Percentiles rank a stretch among this genome's conserved stretches.
Conservation (phyloP, 2,329 filamentous ascomycete genomes). For the Trichoderma koningiopsis region DNA sequence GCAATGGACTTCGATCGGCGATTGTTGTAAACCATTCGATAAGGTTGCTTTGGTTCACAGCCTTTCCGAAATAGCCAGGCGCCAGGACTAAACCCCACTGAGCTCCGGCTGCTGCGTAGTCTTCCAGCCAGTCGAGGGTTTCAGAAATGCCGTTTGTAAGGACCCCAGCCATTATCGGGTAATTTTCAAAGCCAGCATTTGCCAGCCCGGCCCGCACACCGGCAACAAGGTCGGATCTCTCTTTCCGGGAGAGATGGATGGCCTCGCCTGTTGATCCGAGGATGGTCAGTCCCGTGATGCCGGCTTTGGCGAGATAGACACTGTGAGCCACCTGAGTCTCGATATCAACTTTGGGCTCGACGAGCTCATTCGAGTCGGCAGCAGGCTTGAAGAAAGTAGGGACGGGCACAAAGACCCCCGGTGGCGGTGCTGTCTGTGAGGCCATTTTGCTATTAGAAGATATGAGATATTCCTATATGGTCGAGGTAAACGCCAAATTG, state of each 20-base stretch:
- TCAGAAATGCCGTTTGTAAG: conserved; percentile 64
- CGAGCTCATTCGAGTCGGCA: conserved; percentile 45
- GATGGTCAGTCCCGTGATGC: conserved; percentile 62
- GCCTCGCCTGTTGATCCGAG: conserved; percentile 67
- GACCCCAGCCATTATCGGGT: conserved; percentile 64
- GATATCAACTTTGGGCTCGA: conserved; percentile 57
- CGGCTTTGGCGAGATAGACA: conserved; percentile 60
- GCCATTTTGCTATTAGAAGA: not conserved
- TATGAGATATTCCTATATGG: not conserved
- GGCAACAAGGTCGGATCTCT: conserved; percentile 57
- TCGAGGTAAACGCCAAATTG: not conserved
- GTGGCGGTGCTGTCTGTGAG: conserved; percentile 41
- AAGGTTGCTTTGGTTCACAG: conserved; percentile 57
- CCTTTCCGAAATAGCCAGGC: conserved; percentile 61
- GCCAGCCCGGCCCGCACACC: conserved; percentile 58
- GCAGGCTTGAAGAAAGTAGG: conserved; percentile 63
- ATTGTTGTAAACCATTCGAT: conserved; percentile 60
- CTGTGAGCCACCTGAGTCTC: conserved; percentile 60
- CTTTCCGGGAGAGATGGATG: conserved; percentile 60
- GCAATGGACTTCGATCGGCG: conserved; percentile 59
- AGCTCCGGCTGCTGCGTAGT: conserved; percentile 58
- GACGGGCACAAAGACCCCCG: conserved; percentile 61
- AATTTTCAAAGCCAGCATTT: conserved; percentile 57
- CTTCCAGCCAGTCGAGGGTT: conserved; percentile 58
- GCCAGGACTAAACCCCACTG: conserved; percentile 62